Conservation (phyloP, 2,329 filamentous ascomycete species). For the Cladophialophora bantiana region DNA sequence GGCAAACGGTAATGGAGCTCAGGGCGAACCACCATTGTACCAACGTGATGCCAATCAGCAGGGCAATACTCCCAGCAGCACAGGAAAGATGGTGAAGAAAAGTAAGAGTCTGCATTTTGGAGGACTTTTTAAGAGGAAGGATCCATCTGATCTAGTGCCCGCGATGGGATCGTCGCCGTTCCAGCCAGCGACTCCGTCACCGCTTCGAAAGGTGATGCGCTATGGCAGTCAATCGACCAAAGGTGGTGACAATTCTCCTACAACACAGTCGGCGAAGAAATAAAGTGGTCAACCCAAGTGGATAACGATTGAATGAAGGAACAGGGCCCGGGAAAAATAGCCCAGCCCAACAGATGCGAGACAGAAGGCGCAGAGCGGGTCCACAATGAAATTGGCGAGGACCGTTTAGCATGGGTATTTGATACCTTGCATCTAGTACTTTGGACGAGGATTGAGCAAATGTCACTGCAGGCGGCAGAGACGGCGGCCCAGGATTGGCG, state of each 20-base stretch:
- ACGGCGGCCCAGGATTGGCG: neutral
- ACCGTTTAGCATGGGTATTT: conserved; percentile 10
- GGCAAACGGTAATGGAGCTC: neutral
- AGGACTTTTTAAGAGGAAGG: conserved; percentile 33
- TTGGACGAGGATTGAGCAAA: neutral
- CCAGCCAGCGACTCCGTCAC: conserved; percentile 32
- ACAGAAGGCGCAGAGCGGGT: neutral
- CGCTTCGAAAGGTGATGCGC: conserved; percentile 33
- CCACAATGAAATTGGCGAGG: neutral
- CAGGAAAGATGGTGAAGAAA: conserved; percentile 28
- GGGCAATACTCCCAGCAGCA: conserved; percentile 4
- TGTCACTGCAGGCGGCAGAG: neutral
- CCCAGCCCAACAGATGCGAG: neutral
- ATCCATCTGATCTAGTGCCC: conserved; percentile 12
- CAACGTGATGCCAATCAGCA: conserved; percentile 22
- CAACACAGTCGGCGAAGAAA: conserved; percentile 7
- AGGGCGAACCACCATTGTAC: conserved; percentile 15
- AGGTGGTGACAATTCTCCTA: conserved; percentile 14
- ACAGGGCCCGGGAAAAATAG: neutral
- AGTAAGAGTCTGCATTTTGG: conserved; percentile 32
- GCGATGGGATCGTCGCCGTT: conserved; percentile 18
- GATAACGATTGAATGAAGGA: neutral
- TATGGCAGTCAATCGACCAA: conserved; percentile 17
- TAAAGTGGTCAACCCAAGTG: neutral
- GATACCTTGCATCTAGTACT: neutral